A percentile compares a stretch with the other conserved stretches of the same genome.
Evolutionary conservation across 345 rosid genomes (phyloP).

Genomic region (Kandelia obovata): DNA sequence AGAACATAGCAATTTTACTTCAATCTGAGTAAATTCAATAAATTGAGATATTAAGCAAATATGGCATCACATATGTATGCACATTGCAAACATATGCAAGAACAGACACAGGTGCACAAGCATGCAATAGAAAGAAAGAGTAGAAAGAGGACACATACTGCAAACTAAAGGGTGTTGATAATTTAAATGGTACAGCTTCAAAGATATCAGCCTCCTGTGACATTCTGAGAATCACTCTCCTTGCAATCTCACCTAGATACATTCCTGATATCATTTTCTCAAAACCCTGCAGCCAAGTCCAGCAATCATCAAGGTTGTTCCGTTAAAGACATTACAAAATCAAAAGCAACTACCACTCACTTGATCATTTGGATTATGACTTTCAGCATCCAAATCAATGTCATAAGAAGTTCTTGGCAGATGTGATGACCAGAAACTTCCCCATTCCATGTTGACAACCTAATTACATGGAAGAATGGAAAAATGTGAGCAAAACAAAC

Average conservation of each 20-base stretch:
- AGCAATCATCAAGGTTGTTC: constrained; percentile 2
- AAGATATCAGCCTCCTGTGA: constrained; percentile 64
- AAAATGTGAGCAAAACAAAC: not conserved
- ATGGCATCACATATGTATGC: too few relatives aligned
- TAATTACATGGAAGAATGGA: constrained; percentile 23
- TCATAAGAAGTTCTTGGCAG: constrained; percentile 92
- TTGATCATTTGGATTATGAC: constrained; percentile 87
- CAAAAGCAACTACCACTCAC: constrained; percentile 27
- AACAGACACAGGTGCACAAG: not conserved
- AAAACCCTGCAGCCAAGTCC: constrained; percentile 61
- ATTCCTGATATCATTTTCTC: constrained; percentile 98
- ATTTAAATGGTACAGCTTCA: constrained; percentile 53
- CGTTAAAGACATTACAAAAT: not conserved
- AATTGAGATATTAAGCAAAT: too few relatives aligned
- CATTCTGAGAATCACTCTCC: constrained; percentile 86
- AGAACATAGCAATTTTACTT: too few relatives aligned
- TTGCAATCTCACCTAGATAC: constrained; percentile 91
- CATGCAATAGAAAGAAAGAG: constrained; percentile 5
- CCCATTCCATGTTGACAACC: constrained; percentile 99
- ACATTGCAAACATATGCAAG: not conserved
- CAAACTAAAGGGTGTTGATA: constrained; percentile 56
- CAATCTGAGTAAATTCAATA: too few relatives aligned
- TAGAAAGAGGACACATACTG: constrained; percentile 35
- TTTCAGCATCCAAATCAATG: constrained; percentile 73
- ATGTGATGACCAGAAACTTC: constrained; percentile 94